Evolutionary conservation across 2,329 filamentous ascomycete species (phyloP), one percentile per base, ranked within the genome.

Genomic region (Colletotrichum liaoningense): DNA sequence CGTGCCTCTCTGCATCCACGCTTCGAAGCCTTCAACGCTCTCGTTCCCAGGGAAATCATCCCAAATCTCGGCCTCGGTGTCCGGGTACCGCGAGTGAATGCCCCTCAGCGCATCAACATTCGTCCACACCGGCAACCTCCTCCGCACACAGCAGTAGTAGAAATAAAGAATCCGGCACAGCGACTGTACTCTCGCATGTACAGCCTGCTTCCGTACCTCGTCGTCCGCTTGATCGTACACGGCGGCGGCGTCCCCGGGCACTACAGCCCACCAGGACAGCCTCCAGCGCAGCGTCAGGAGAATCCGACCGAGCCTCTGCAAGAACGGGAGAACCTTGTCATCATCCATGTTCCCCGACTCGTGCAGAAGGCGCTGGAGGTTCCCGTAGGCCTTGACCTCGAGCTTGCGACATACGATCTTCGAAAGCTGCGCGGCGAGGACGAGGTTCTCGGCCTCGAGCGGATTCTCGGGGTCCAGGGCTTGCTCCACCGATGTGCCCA

Each of bases 321-420:
- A 33, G 7, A 75, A 63, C 3, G 57, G 42, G 3, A 75, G n/a
- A 26, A 85, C 83, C 57, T 81, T 79, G 67, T 82, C 80, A 16
- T 69, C 55, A 9, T 35, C 46, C 26, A 67, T 38, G 12, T 28
- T 35, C 12, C 62, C 57, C 5, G 67, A 62, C 57, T 69, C 67
- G 57, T 69, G 66, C n/a, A 75, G 28, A 7, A 42, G n/a, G 12
- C 81, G 82, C 72, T 86, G 84, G 0, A 86, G 80, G 63, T 82
- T 81, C 35, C 80, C 79, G 80, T 84, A 86, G 3, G 83, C 84
- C 77, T 85, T 83, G 5, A 86, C 82, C 75, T 86, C 84, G 7
- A 86, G 78, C 78, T 85, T 84, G 67, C 84, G 83, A 76, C 84
- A 84, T 70, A 86, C 76, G 57, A 86, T 85, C 46, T 84, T 83